phyloP scores from a whole-genome alignment of 73 alveolate species.

The Strombidium stylifer region DNA sequence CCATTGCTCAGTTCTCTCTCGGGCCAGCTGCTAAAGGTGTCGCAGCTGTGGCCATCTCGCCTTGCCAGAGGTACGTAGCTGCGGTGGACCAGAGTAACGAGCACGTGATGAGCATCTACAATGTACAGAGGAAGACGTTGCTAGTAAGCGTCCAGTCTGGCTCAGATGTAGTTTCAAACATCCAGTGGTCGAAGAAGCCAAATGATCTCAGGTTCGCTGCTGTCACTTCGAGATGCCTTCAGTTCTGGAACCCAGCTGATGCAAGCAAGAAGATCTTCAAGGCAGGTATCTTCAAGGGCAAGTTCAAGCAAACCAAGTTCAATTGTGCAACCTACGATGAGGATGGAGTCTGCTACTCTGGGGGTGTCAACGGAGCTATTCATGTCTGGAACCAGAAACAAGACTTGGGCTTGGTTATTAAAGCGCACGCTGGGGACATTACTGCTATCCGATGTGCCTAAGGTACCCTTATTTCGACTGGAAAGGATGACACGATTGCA shows the following conservation, averaged over 20 bases:
- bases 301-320: conserved; percentile 50
- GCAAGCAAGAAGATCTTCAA: conserved; percentile 49
- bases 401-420: conserved; percentile 21
- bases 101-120: conserved; percentile 85
- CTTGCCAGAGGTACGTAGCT: conserved; percentile 64
- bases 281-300: conserved; percentile 36
- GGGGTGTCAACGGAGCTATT: conserved; percentile 70
- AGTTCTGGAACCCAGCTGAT: conserved; percentile 83
- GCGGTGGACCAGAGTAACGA: conserved; percentile 89
- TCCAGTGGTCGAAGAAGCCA: conserved; percentile 37
- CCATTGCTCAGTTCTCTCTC: conserved; percentile 62
- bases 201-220: conserved; percentile 33
- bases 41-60: conserved; percentile 78
- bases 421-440: conserved; percentile 52
- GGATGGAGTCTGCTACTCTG: conserved; percentile 78
- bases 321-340: conserved; percentile 65
- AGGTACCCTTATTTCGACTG: conserved; percentile 61
- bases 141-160: conserved; percentile 28
- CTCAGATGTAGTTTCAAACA: conserved; percentile 25
- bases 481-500: conserved; percentile 47
- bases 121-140: conserved; percentile 63
- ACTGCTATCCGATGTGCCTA: conserved; percentile 37
- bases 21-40: conserved; percentile 85
- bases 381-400: conserved; percentile 52
- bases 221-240: conserved; percentile 73